Percentiles rank a stretch among this genome's conserved stretches.
These are phyloP conservation scores for Pythium rhizo-oryzae DNA, from an alignment of 352 stramenopile genomes.

Conservation along the genomic window DNA sequence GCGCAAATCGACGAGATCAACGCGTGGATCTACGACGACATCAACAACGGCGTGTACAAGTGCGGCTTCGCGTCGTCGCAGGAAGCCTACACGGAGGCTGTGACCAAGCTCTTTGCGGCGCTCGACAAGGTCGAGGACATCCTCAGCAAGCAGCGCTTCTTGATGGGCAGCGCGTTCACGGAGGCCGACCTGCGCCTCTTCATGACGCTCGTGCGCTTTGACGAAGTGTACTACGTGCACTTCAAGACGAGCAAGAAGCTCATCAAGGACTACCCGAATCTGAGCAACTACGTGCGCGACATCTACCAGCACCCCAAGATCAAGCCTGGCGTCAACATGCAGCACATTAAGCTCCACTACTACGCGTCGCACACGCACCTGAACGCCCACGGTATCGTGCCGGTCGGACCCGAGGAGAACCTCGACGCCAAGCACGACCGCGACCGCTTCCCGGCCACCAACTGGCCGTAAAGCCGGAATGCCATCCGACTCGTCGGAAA, in stretches of 20 bases:
- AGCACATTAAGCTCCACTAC: constrained; percentile 98
- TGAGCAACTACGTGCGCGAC: constrained; percentile 81
- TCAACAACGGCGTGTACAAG: constrained; percentile 94
- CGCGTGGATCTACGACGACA: constrained; percentile 92
- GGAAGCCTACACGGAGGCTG: constrained; percentile 85
- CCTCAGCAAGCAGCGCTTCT: constrained; percentile 63
- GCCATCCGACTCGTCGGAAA: too few relatives aligned
- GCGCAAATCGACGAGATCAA: constrained; percentile 90
- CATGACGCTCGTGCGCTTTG: constrained; percentile 80
- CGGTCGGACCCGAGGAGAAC: constrained; percentile 69
- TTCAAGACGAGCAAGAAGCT: constrained; percentile 91
- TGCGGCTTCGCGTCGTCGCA: constrained; percentile 92
- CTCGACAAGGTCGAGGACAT: constrained; percentile 79
- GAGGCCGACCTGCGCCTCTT: constrained; percentile 86
- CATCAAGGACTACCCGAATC: constrained; percentile 88
- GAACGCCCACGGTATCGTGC: constrained; percentile 95
- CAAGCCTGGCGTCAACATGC: constrained; percentile 91
- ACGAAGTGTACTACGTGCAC: constrained; percentile 85
- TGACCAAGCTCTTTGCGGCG: constrained; percentile 64
- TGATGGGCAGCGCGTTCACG: constrained; percentile 66
- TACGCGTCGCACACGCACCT: constrained; percentile 94
- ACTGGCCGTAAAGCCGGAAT: constrained; percentile 26
- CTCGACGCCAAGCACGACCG: constrained; percentile 66
- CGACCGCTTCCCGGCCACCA: constrained; percentile 47
- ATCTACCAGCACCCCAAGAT: constrained; percentile 95